Evolutionary conservation across 768 basidiomycete genomes (phyloP), one percentile per base, ranked within the genome.

Genomic region (Kwoniella heveanensis): DNA sequence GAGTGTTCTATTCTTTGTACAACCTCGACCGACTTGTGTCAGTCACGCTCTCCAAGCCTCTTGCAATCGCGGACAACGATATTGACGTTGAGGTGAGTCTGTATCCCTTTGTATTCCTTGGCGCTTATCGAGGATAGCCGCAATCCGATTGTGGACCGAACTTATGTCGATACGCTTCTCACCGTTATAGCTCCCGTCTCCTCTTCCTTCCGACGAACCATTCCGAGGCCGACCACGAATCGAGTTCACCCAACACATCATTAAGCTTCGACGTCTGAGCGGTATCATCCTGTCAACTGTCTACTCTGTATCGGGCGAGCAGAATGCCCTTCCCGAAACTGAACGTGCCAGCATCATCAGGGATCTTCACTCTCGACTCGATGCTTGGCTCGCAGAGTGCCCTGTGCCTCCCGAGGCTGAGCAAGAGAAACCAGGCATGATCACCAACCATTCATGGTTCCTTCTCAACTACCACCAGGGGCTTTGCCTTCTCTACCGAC

Each of bases 21-120:
- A 71, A 67, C 47, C 61, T 74, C 3, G 73, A 74, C 48, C 51
- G 70, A 25, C 50, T 68, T 21, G 67, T 74, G 17, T 62, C 73
- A 10, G 57, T 60, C 25, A 70, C 66, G 25, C 56, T 72, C 8
- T 55, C 59, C 5, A 54, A 60, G 48, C 73, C 73, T 13, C 57
- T 74, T 15, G 66, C 62, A 6, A 67, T 74, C 36, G 47, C 29
- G 0, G 73, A 74, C 37, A 58, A 62, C 22, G 70, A 67, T 49
- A 63, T 74, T 19, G 69, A 68, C 32, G 65, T 67, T 21, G 69
- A 68, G 39, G 72, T 73, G 48, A 55, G 72, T 64, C 17, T 2
- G 25, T 49, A 36, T 1, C 19, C n/a, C n/a, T 10, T 7, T 7
- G 7, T 6, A 44, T 19, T 19, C 39, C 8, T 44, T 9, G n/a